These are phyloP conservation scores for Zymoseptoria crescenta DNA, from an alignment of 2,329 filamentous ascomycete genomes.

Conservation along the genomic window DNA sequence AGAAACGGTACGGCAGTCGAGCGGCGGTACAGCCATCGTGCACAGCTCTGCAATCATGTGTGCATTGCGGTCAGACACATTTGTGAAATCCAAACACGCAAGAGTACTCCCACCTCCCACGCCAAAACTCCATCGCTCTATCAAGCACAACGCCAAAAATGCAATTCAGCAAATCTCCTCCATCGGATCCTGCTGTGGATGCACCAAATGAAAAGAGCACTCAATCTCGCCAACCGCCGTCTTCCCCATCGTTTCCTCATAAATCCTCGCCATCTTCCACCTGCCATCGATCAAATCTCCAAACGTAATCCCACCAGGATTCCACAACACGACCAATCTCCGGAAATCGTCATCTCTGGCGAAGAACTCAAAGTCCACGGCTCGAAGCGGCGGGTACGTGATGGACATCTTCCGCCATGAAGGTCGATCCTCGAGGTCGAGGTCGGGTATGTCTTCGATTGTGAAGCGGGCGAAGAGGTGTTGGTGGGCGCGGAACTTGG, in stretches of 20 bases:
- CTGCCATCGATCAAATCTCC: conserved; percentile 6
- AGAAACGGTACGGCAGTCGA: too few species aligned
- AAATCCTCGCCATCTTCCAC: conserved; percentile 2
- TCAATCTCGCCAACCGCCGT: conserved; percentile 4
- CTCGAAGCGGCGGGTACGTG: conserved; percentile 4
- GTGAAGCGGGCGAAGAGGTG: conserved; percentile 4
- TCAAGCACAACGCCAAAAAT: background rate
- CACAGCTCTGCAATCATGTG: too few species aligned
- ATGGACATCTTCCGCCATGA: conserved; percentile 8
- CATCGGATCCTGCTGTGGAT: conserved; percentile 3
- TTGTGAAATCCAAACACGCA: too few species aligned
- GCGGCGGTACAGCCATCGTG: too few species aligned
- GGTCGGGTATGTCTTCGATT: conserved; percentile 5
- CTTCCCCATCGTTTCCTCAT: conserved; percentile 1
- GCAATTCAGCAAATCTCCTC: conserved; percentile 5
- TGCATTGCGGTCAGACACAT: too few species aligned
- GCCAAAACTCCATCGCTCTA: background rate
- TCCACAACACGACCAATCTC: background rate
- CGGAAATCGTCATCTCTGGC: conserved; percentile 1
- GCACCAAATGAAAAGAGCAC: conserved; percentile 4
- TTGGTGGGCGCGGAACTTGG: conserved; percentile 5
- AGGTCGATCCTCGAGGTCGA: background rate
- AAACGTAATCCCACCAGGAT: conserved; percentile 6
- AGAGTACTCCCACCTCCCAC: too few species aligned
- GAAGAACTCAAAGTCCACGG: conserved; percentile 5